A percentile compares a stretch with the other conserved stretches of the same genome.
Evolutionary conservation across 1,139 yeast genomes (phyloP).

Genomic region (Wickerhamomyces sp.): DNA sequence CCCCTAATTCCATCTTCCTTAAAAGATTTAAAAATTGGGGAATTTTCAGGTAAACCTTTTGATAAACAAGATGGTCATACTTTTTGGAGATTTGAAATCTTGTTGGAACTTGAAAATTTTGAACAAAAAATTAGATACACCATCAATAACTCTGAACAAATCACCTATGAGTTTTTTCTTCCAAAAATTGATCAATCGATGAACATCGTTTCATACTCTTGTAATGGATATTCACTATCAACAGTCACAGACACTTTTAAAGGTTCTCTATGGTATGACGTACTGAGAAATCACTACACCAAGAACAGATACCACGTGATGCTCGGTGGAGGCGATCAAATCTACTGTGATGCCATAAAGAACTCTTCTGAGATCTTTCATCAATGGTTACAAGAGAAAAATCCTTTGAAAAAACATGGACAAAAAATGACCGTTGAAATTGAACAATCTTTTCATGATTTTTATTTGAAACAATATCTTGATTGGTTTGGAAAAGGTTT

Average conservation of each 20-base stretch:
- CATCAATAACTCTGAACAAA: slow-evolving; percentile 43
- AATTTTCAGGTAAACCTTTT: slow-evolving; percentile 40
- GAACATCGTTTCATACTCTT: slow-evolving; percentile 79
- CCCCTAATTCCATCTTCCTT: slow-evolving; percentile 16
- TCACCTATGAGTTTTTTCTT: slow-evolving; percentile 43
- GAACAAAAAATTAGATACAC: slow-evolving; percentile 62
- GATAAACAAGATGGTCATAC: slow-evolving; percentile 43
- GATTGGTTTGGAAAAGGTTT: slow-evolving; percentile 88
- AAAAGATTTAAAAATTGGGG: slow-evolving; percentile 30
- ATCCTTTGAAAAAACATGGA: slow-evolving; percentile 39
- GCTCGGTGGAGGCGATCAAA: slow-evolving; percentile 97
- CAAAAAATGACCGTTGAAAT: slow-evolving; percentile 43
- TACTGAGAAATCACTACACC: slow-evolving; percentile 54
- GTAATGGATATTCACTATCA: slow-evolving; percentile 86
- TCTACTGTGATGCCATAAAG: slow-evolving; percentile 82
- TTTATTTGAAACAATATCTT: slow-evolving; percentile 67
- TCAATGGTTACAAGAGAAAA: slow-evolving; percentile 57
- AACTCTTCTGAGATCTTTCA: slow-evolving; percentile 47
- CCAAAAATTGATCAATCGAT: slow-evolving; percentile 59
- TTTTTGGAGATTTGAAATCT: slow-evolving; percentile 61
- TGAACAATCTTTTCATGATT: slow-evolving; percentile 50
- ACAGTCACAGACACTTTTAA: slow-evolving; percentile 63
- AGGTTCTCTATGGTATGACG: slow-evolving; percentile 84
- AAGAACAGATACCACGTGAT: slow-evolving; percentile 77
- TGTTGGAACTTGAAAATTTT: slow-evolving; percentile 36